Evolutionary conservation across 805 yeast genomes (phyloP), one percentile per base, ranked within the genome.

Genomic region (Myxozyma monticola): DNA sequence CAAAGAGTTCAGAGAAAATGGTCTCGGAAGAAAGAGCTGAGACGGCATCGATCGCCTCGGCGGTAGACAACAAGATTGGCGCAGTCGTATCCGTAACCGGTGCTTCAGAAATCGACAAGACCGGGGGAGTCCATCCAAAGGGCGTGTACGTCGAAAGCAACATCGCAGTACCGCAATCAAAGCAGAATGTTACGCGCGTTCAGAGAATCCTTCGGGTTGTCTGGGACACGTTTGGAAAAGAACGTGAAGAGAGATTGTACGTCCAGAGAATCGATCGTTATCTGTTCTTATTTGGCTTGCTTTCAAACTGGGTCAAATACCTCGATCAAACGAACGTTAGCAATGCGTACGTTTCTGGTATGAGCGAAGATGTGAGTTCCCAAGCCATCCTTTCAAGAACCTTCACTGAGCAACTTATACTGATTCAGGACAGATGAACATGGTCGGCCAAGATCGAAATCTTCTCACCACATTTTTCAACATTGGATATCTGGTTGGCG

Each of bases 331-430:
- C 79, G 29, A 84, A 83, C 63, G 68, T 79, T 47, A 75, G 76
- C 51, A 80, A 83, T 61, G 88, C 88, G 0, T 84, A 82, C 62
- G 81, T 81, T 34, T 76, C 83, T 10, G 84, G 85, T 24, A 73
- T 84, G 78, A 67, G 75, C 75, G 60, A 26, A 41, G 35, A 38
- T 61, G 5, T 70, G 66, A 33, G 59, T 63, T 15, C 65, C 71
- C 48, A 42, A 62, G 31, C 66, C 73, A 6, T 69, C 66, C 57
- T 72, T 71, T 72, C 37, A 80, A 79, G 62, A 79, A 80, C 46
- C 69, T 84, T 40, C 88, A 83, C 62, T 79, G 29, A 84, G 83
- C 63, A 68, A 79, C 47, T 75, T 75, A 50, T 80, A 83, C 61
- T 88, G 88, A 0, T 84, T 82, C 61, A 76, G 59, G 70, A 43